Evolutionary conservation across 2,329 filamentous ascomycete species (phyloP).

Genomic region (Pseudogymnoascus sp.): DNA sequence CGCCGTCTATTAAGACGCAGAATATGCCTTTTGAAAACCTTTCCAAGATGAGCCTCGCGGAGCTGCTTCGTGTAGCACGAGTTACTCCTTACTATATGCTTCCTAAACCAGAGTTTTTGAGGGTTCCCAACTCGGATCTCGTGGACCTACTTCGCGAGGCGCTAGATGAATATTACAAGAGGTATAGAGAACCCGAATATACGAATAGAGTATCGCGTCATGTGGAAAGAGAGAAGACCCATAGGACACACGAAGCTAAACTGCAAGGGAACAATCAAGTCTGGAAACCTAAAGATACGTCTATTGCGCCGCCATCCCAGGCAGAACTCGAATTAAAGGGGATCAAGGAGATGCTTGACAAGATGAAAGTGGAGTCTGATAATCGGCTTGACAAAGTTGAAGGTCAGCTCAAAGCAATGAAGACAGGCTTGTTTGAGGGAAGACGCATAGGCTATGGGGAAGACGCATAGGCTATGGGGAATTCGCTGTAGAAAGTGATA

Average conservation of each 20-base stretch:
- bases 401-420: not conserved
- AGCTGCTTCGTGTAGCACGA: not conserved
- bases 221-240: not conserved
- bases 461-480: not conserved
- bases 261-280: not conserved
- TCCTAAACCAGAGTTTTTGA: not conserved
- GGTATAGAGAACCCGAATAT: not conserved
- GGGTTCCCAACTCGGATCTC: not conserved
- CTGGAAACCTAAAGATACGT: not conserved
- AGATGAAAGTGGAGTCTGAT: not conserved
- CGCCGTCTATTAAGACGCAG: not conserved
- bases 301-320: not conserved
- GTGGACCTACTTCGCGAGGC: not conserved
- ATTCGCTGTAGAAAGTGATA: not conserved
- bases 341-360: not conserved
- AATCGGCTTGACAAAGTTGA: not conserved
- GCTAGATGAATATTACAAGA: not conserved
- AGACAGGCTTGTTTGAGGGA: not conserved
- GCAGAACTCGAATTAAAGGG: not conserved
- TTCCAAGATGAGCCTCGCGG: not conserved
- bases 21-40: not conserved
- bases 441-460: not conserved
- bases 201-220: not conserved
- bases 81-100: not conserved
- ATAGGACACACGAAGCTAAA: not conserved